Evolutionary conservation across 495 filamentous ascomycete species (phyloP).

Genomic region (Xylaria acuta): DNA sequence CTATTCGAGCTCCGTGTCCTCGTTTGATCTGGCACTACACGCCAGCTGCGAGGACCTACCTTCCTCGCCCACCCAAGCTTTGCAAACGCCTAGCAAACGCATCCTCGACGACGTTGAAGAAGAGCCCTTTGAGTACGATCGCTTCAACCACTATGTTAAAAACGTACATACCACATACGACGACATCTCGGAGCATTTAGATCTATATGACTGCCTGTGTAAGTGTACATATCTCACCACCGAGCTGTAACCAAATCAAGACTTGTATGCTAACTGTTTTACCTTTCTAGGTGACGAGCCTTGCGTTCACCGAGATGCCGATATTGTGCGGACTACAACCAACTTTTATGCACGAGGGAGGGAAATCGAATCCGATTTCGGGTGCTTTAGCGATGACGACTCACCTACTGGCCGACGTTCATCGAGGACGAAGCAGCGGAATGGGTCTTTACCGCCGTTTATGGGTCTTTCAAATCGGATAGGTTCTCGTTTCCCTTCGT

Average conservation of each 20-base stretch:
- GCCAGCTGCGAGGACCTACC: slow-evolving; percentile 50
- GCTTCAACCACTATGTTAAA: slow-evolving; percentile 60
- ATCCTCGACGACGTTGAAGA: slow-evolving; percentile 62
- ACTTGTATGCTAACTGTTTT: slow-evolving; percentile 22
- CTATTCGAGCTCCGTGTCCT: slow-evolving; percentile 61
- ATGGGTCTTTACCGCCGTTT: slow-evolving; percentile 69
- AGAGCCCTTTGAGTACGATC: slow-evolving; percentile 59
- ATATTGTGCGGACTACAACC: slow-evolving; percentile 46
- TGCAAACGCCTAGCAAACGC: slow-evolving; percentile 51
- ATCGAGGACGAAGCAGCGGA: slow-evolving; percentile 63
- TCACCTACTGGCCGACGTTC: slow-evolving; percentile 54
- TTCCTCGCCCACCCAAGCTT: slow-evolving; percentile 50
- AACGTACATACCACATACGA: slow-evolving; percentile 34
- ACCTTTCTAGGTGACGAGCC: slow-evolving; percentile 48
- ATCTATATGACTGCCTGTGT: slow-evolving; percentile 62
- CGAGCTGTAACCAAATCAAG: background rate
- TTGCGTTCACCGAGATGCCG: slow-evolving; percentile 48
- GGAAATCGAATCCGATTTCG: slow-evolving; percentile 65
- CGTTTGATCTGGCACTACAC: slow-evolving; percentile 50
- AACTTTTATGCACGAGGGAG: slow-evolving; percentile 40
- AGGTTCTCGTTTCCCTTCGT: slow-evolving; percentile 73
- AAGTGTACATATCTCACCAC: slow-evolving; percentile 34
- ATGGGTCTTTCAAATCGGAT: slow-evolving; percentile 70
- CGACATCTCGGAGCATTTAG: slow-evolving; percentile 27
- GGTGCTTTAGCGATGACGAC: slow-evolving; percentile 66